These are phyloP conservation scores for Serendipita vermifera DNA, from an alignment of 768 basidiomycete genomes.

Conservation along the genomic window DNA sequence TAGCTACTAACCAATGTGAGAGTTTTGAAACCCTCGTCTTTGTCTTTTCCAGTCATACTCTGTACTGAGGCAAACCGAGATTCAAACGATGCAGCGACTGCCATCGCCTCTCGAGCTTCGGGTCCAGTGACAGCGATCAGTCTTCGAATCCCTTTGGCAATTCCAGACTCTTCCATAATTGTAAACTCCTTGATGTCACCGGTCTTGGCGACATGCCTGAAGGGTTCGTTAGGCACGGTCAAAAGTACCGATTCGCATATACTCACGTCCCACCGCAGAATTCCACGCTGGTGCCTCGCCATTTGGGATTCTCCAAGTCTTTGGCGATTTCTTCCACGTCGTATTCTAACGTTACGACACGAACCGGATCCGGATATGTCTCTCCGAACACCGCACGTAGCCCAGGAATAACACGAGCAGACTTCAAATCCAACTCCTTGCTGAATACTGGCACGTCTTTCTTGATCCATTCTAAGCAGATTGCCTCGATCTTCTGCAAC, in stretches of 20 bases:
- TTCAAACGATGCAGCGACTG: constrained; percentile 49
- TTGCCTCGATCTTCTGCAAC: constrained; percentile 65
- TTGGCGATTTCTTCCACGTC: constrained; percentile 73
- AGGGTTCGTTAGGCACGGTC: not conserved
- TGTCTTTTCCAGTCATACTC: constrained; percentile 52
- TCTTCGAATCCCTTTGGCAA: constrained; percentile 94
- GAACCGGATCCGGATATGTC: constrained; percentile 92
- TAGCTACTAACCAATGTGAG: constrained; percentile 55
- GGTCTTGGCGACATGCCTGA: constrained; percentile 86
- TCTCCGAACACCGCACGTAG: constrained; percentile 95
- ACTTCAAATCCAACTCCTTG: constrained; percentile 66
- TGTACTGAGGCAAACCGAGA: constrained; percentile 51
- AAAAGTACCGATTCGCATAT: not conserved
- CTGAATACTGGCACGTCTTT: constrained; percentile 80
- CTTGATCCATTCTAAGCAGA: constrained; percentile 82
- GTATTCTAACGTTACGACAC: constrained; percentile 84
- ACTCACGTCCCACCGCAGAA: constrained; percentile 97
- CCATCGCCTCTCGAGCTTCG: constrained; percentile 74
- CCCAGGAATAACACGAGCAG: constrained; percentile 81
- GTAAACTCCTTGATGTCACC: constrained; percentile 96
- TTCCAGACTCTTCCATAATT: constrained; percentile 89
- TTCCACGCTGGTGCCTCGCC: constrained; percentile 85
- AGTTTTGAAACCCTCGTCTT: constrained; percentile 78
- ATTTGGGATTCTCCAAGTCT: constrained; percentile 81
- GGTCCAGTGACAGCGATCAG: constrained; percentile 90